Conservation (phyloP, 805 yeast species). For the Isabelozyma pseudorhagii region DNA sequence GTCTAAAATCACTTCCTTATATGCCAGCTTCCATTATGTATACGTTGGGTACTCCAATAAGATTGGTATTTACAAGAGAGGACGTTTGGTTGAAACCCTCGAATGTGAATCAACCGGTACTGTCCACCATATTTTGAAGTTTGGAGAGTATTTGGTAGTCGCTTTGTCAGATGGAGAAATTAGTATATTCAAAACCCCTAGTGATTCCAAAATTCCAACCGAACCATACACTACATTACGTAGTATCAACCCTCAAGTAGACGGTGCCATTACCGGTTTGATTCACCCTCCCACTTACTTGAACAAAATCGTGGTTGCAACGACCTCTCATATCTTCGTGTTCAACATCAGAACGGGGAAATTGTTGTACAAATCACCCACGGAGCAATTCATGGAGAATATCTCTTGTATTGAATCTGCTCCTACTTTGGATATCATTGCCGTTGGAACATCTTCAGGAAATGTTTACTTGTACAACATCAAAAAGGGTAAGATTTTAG, state of each 20-base stretch:
- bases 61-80: slow-evolving; percentile 81
- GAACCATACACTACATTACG: slow-evolving; percentile 64
- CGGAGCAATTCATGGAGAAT: slow-evolving; percentile 43
- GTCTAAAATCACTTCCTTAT: slow-evolving; percentile 62
- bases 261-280: slow-evolving; percentile 68
- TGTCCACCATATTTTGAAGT: slow-evolving; percentile 52
- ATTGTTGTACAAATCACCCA: slow-evolving; percentile 52
- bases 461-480: slow-evolving; percentile 63
- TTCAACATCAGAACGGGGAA: slow-evolving; percentile 79
- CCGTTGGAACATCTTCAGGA: slow-evolving; percentile 73
- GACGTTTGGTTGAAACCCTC: slow-evolving; percentile 52
- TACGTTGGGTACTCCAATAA: slow-evolving; percentile 71
- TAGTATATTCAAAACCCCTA: slow-evolving; percentile 52
- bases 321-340: slow-evolving; percentile 57
- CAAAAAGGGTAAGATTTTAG: slow-evolving; percentile 55
- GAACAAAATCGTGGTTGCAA: slow-evolving; percentile 84
- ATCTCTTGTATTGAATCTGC: slow-evolving; percentile 75
- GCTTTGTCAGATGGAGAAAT: slow-evolving; percentile 40
- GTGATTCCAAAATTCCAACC: slow-evolving; percentile 47
- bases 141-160: slow-evolving; percentile 77
- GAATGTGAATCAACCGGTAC: slow-evolving; percentile 30
- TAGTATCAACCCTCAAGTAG: slow-evolving; percentile 48
- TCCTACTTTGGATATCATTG: slow-evolving; percentile 83
- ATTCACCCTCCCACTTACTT: slow-evolving; percentile 88
- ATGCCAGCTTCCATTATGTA: slow-evolving; percentile 81